A percentile compares a stretch with the other conserved stretches of the same genome.
Conservation (phyloP, 805 yeast species). For the Starmerella sp. region DNA sequence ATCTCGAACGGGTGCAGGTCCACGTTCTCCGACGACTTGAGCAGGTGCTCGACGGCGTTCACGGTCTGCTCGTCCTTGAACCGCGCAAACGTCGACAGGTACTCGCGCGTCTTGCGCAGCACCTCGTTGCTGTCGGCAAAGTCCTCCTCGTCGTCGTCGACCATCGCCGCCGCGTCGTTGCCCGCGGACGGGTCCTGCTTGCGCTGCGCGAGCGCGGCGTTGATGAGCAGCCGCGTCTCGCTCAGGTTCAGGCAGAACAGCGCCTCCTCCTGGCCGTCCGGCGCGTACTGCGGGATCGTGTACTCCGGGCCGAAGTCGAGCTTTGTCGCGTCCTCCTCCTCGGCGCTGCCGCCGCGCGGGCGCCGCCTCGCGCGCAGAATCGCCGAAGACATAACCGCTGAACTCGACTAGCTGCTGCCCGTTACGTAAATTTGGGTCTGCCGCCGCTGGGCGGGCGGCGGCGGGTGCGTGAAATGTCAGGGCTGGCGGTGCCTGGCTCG, state of each 20-base stretch:
- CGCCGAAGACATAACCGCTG: conserved; percentile 13
- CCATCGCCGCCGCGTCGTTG: conserved; percentile 24
- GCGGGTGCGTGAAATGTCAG: not conserved
- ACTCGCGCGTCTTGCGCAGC: conserved; percentile 81
- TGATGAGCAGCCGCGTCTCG: conserved; percentile 79
- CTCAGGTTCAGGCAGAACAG: conserved; percentile 77
- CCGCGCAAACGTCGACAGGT: conserved; percentile 72
- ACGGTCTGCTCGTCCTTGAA: conserved; percentile 89
- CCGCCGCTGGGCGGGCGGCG: not conserved
- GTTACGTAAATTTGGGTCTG: not conserved
- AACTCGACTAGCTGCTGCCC: too few species aligned
- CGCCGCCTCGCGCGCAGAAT: conserved; percentile 15
- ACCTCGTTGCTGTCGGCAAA: conserved; percentile 37
- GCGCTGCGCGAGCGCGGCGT: conserved; percentile 78
- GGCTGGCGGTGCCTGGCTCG: not conserved
- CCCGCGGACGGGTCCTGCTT: conserved; percentile 36
- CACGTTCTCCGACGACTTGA: conserved; percentile 60
- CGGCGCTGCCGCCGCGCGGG: conserved; percentile 27
- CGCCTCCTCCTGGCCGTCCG: conserved; percentile 65
- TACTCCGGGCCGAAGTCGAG: conserved; percentile 90
- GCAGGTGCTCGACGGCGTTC: conserved; percentile 79
- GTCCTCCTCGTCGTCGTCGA: conserved; percentile 27
- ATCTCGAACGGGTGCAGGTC: conserved; percentile 89
- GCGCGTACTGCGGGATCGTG: conserved; percentile 64
- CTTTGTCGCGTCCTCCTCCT: conserved; percentile 84